Base-by-base conservation (phyloP, 768 basidiomycete species). In the Serendipita sp. region DNA sequence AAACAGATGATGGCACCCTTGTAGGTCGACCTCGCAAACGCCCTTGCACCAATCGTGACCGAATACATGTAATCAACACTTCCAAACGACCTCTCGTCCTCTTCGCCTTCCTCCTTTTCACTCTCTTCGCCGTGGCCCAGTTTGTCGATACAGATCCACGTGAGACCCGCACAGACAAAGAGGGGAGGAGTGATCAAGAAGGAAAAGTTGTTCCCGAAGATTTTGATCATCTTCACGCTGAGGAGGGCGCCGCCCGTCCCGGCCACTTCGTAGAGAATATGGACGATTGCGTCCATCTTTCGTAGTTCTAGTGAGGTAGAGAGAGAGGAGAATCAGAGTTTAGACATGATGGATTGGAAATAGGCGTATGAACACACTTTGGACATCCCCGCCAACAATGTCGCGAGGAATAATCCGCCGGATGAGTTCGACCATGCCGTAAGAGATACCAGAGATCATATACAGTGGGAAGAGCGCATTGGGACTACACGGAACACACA, bases 341-440 rank as follows among this genome's bases (percentile, higher is more conserved):
- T 11, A 46, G 23, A 16, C 16, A 30, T 1, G 48, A 8, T 51
- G 2, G 30, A 51, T 16, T 54, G 52, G 52, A 30, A 54, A 30
- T 11, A 41, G 5, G 38, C 38, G 5, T 5, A 41, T 13, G 30
- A 32, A 65, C 10, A 70, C 66, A 63, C 67, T 70, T 18, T 66
- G 62, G 4, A 71, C 70, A 54, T 73, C 70, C 3, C 71, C 71
- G 16, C 71, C 71, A 35, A 66, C 64, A 41, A 67, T 66, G 38
- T 68, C 65, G 35, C 68, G 54, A 2, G 66, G 69, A 30, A 73
- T 72, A 66, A 72, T 69, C 35, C 72, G 64, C 30, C 72, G 68
- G 47, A 71, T 71, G 16, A 72, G 66, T 63, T 72, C 72, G n/a
- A 73, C 70, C 70, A 71, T 72, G 30, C 72, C 72, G 64, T 70